Conservation (phyloP, 805 yeast genomes). For the Starmera quercuum region DNA sequence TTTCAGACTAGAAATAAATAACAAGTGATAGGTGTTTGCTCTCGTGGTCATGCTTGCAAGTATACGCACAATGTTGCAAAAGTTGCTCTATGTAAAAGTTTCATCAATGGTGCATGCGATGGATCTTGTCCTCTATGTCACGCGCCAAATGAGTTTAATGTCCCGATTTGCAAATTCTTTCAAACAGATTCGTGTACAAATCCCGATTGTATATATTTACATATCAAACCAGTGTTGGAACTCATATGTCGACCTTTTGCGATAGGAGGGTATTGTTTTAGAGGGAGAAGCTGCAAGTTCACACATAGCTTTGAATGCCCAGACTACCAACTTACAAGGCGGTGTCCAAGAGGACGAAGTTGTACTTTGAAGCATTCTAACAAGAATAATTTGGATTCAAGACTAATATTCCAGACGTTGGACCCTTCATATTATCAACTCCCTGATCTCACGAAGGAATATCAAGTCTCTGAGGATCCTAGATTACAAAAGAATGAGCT, state of each 20-base stretch:
- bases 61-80: slow-evolving; percentile 44
- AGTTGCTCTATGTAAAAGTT: slow-evolving; percentile 47
- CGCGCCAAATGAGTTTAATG: slow-evolving; percentile 47
- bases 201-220: slow-evolving; percentile 42
- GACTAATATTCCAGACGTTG: slow-evolving; percentile 14
- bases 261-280: slow-evolving; percentile 57
- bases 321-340: slow-evolving; percentile 54
- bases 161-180: slow-evolving; percentile 50
- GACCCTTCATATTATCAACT: slow-evolving; percentile 12
- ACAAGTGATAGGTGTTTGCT: too few species aligned
- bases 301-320: slow-evolving; percentile 63
- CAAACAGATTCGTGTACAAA: slow-evolving; percentile 41
- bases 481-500: slow-evolving; percentile 14
- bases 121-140: slow-evolving; percentile 51
- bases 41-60: slow-evolving; percentile 41
- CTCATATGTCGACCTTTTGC: slow-evolving; percentile 63
- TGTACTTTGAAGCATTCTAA: slow-evolving; percentile 49
- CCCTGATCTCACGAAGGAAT: slow-evolving; percentile 14
- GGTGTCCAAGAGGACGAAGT: slow-evolving; percentile 42
- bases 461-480: slow-evolving; percentile 13
- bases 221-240: slow-evolving; percentile 32
- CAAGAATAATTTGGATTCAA: slow-evolving; percentile 18
- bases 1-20: too few species aligned
- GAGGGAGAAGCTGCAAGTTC: slow-evolving; percentile 50
- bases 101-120: slow-evolving; percentile 39